Base-by-base conservation (phyloP, 495 filamentous ascomycete genomes). In the Gamarada debralockiae region DNA sequence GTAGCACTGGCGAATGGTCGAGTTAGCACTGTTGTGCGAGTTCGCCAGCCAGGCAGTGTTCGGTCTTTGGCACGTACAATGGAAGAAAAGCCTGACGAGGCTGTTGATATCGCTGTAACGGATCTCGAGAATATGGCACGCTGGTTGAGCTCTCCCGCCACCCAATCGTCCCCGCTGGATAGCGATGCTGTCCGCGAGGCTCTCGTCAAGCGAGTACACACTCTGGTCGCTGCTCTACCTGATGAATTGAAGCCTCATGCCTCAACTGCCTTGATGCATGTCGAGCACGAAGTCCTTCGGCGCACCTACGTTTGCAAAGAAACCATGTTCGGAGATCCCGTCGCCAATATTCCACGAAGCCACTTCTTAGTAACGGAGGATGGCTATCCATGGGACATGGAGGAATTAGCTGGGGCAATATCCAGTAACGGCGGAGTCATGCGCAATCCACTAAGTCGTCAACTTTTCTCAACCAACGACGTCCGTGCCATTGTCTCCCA, bases 261-360 rank as follows among this genome's bases (percentile, higher is more conserved):
- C 15, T 21, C 41, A 2, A 38, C 36, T 3, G 66, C 65, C 13
- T 47, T 67, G 4, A 64, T 65, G 63, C 65, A 67, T 50, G 50
- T 60, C 12, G 65, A 67, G 48, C 62, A 64, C 20, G n/a, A n/a
- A n/a, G n/a, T n/a, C n/a, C n/a, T n/a, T n/a, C n/a, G n/a, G n/a
- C n/a, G n/a, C n/a, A n/a, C n/a, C n/a, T n/a, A n/a, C n/a, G n/a
- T n/a, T n/a, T n/a, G n/a, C n/a, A n/a, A n/a, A n/a, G n/a, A n/a
- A n/a, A n/a, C n/a, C n/a, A n/a, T n/a, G n/a, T n/a, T n/a, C n/a
- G n/a, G n/a, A n/a, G n/a, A n/a, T n/a, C n/a, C n/a, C n/a, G n/a
- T n/a, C n/a, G n/a, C n/a, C n/a, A n/a, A n/a, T n/a, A n/a, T n/a
- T n/a, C n/a, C n/a, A n/a, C n/a, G n/a, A n/a, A n/a, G n/a, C n/a